phyloP scores from a whole-genome alignment of 2,329 filamentous ascomycete genomes.

The Pseudogymnoascus verrucosus region DNA sequence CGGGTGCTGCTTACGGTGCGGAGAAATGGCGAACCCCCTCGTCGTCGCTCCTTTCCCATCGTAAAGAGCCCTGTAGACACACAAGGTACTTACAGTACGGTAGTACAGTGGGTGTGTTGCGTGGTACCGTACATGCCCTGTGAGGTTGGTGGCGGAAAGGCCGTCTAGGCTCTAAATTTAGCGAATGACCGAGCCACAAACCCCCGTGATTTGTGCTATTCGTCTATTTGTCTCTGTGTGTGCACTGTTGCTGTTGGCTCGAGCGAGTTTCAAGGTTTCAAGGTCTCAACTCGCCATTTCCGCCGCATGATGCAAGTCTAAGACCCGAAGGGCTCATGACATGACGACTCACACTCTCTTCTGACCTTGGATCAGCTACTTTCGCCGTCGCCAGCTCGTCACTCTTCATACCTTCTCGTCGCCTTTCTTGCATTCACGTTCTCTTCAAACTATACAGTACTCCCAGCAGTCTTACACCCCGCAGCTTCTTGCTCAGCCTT shows the following conservation, averaged over 20 bases:
- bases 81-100: background rate
- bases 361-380: background rate
- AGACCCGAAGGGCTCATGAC: conserved; percentile 2
- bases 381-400: background rate
- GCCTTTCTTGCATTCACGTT: background rate
- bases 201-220: conserved; percentile 4
- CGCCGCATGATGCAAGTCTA: conserved; percentile 1
- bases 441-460: background rate
- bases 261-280: background rate
- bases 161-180: conserved; percentile 5
- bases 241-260: background rate
- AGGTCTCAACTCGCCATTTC: conserved; percentile 4
- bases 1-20: background rate
- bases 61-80: background rate
- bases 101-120: background rate
- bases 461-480: background rate
- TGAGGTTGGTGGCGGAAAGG: background rate
- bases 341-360: conserved; percentile 6
- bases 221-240: background rate
- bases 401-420: background rate
- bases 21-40: background rate
- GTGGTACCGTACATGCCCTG: background rate
- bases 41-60: background rate
- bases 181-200: background rate
- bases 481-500: conserved; percentile 5